These are phyloP conservation scores for Coelastrella sp. DNA, from an alignment of 139 green algal species.

Conservation along the genomic window DNA sequence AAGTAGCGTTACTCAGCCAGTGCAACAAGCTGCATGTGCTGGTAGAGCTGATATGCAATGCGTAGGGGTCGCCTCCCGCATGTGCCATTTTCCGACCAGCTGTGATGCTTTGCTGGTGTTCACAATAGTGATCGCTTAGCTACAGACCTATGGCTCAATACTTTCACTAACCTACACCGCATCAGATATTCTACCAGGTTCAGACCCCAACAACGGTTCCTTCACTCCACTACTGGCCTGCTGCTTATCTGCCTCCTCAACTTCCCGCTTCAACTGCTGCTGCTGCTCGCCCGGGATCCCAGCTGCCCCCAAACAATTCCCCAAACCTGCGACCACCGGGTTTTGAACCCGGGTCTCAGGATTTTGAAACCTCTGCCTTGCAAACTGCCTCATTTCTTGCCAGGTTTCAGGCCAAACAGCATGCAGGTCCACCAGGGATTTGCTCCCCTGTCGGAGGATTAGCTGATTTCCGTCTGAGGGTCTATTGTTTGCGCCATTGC, in stretches of 20 bases:
- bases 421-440: constrained; percentile 8
- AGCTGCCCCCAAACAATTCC: not conserved
- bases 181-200: not conserved
- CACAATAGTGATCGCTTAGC: too few species aligned
- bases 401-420: constrained; percentile 28
- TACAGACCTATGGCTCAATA: not conserved
- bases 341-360: not conserved
- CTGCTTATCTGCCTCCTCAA: not conserved
- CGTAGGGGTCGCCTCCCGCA: too few species aligned
- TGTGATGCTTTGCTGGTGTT: too few species aligned
- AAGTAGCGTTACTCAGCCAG: too few species aligned
- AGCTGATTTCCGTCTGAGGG: constrained; percentile 9
- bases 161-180: not conserved
- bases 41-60: too few species aligned
- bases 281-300: not conserved
- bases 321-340: not conserved
- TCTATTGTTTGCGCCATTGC: not conserved
- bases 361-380: not conserved
- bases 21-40: too few species aligned
- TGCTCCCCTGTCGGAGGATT: constrained; percentile 16
- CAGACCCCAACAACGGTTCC: not conserved
- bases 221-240: not conserved
- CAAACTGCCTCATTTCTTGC: constrained; percentile 9
- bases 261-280: not conserved
- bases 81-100: too few species aligned